Percentiles rank a stretch among this genome's conserved stretches.
Evolutionary conservation across 176 grass and related monocot genomes (phyloP).

Genomic region (Cymbopogon citratus): DNA sequence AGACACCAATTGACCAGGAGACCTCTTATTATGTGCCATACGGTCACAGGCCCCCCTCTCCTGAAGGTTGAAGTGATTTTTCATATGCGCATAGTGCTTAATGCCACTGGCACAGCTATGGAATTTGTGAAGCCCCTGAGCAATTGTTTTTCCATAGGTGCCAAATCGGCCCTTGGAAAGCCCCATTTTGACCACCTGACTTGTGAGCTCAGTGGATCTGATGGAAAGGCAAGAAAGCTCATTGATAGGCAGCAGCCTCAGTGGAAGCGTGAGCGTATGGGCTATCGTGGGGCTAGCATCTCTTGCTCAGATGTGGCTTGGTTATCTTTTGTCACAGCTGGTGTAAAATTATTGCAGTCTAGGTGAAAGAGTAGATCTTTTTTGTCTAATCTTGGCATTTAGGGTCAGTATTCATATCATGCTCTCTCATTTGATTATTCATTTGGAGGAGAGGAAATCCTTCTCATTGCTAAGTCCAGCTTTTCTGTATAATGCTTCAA

Average conservation of each 20-base stretch:
- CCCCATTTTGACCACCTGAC: slow-evolving; percentile 6
- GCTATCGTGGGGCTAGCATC: slow-evolving; percentile 8
- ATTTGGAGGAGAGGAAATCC: slow-evolving; percentile 43
- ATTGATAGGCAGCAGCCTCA: slow-evolving; percentile 12
- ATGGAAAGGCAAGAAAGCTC: slow-evolving; percentile 14
- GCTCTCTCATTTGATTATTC: slow-evolving; percentile 61
- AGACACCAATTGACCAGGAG: slow-evolving; percentile 54
- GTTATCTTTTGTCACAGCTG: slow-evolving; percentile 31
- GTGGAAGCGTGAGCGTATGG: slow-evolving; percentile 4
- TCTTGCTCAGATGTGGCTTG: slow-evolving; percentile 16
- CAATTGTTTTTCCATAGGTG: slow-evolving; percentile 18
- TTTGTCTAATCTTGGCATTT: slow-evolving; percentile 46
- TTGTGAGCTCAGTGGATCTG: slow-evolving; percentile 25
- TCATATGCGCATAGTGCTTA: slow-evolving; percentile 23
- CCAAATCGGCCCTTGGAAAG: slow-evolving; percentile 29
- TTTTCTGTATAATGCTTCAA: slow-evolving; percentile 43
- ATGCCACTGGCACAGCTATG: slow-evolving; percentile 22
- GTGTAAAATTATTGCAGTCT: slow-evolving; percentile 44
- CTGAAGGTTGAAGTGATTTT: slow-evolving; percentile 41
- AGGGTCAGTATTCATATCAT: slow-evolving; percentile 45
- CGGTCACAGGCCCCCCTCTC: slow-evolving; percentile 33
- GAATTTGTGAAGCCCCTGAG: slow-evolving; percentile 15
- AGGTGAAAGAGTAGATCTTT: slow-evolving; percentile 50
- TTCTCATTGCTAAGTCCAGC: slow-evolving; percentile 46
- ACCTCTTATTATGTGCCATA: slow-evolving; percentile 30